Evolutionary conservation across 2,329 filamentous ascomycete species (phyloP), one percentile per base, ranked within the genome.

Genomic region (Colletotrichum liaoningense): DNA sequence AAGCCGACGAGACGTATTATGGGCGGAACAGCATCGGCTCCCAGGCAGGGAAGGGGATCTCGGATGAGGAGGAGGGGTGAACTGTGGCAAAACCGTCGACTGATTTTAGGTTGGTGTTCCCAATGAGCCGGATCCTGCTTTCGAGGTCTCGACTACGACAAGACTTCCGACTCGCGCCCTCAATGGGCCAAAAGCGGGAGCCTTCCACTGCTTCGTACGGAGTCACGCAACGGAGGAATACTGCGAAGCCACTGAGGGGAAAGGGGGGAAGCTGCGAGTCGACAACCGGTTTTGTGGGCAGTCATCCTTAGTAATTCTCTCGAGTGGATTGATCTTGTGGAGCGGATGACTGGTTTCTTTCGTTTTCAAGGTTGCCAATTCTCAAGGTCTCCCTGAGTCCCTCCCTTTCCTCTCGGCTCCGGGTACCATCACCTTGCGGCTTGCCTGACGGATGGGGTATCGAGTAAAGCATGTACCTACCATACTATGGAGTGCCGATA

Each of bases 41-140:
- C 16, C 30, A 26, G n/a, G 14, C 9, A 33, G 38, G 19, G 19
- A 11, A 14, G 59, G 42, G 38, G 16, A 7, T n/a, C 16, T 42
- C n/a, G 26, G 16, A 49, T 7, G 9, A 35, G 9, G 24, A 24
- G 28, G 59, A 42, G 35, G 59, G 35, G 35, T 26, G 8, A 46
- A 6, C 3, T 12, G 59, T 52, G 46, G 49, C 62, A 52, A 63
- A 54, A 28, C 24, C 11, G 49, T 26, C 49, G 49, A 35, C 62
- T 35, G 33, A 54, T 33, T 57, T 62, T 63, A 63, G 57, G 49
- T 58, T 69, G 67, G 16, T 24, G 38, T 69, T 69, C 66, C 66
- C 70, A 73, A 55, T n/a, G 58, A 72, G 42, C 58, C 69, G 69
- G 65, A 54, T 66, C 62, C 33, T 70, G 62, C 30, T 59, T 59